Evolutionary conservation across 2,329 filamentous ascomycete genomes (phyloP).

Genomic region (Xylariaceae sp.): DNA sequence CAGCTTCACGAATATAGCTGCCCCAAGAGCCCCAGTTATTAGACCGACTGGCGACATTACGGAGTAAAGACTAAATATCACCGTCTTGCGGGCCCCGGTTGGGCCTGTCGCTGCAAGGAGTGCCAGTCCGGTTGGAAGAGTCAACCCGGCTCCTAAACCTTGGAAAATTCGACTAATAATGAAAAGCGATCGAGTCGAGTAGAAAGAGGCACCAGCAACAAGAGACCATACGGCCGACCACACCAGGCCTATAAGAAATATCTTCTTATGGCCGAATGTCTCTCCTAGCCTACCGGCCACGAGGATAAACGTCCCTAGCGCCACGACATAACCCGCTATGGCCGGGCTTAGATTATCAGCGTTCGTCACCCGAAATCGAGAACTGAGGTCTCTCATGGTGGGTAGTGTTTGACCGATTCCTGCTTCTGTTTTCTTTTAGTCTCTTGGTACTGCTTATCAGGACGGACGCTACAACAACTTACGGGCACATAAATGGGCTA

Average conservation of each 20-base stretch:
- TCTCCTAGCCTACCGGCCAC: slow-evolving; percentile 54
- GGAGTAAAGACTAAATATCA: slow-evolving; percentile 53
- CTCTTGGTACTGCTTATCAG: not conserved
- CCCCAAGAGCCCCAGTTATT: slow-evolving; percentile 40
- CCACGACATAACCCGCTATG: slow-evolving; percentile 54
- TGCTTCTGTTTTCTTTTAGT: slow-evolving; percentile 31
- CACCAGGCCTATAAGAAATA: slow-evolving; percentile 50
- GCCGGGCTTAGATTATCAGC: slow-evolving; percentile 51
- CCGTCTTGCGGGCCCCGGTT: slow-evolving; percentile 54
- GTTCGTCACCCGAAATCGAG: slow-evolving; percentile 42
- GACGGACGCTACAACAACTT: slow-evolving; percentile 15
- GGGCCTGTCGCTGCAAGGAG: slow-evolving; percentile 56
- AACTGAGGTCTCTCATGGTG: slow-evolving; percentile 46
- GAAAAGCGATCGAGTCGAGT: slow-evolving; percentile 37
- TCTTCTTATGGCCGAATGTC: slow-evolving; percentile 52
- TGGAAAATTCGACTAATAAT: slow-evolving; percentile 52
- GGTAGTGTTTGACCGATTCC: slow-evolving; percentile 46
- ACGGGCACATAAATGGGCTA: slow-evolving; percentile 43
- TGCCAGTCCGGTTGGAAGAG: slow-evolving; percentile 61
- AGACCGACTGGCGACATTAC: slow-evolving; percentile 45
- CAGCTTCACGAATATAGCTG: slow-evolving; percentile 37
- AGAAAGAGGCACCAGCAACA: slow-evolving; percentile 43
- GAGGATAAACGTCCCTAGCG: slow-evolving; percentile 54
- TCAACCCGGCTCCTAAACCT: slow-evolving; percentile 58
- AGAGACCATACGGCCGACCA: slow-evolving; percentile 55